These are phyloP conservation scores for Solanum appendiculatum DNA, from an alignment of 257 asterid species.

Conservation along the genomic window DNA sequence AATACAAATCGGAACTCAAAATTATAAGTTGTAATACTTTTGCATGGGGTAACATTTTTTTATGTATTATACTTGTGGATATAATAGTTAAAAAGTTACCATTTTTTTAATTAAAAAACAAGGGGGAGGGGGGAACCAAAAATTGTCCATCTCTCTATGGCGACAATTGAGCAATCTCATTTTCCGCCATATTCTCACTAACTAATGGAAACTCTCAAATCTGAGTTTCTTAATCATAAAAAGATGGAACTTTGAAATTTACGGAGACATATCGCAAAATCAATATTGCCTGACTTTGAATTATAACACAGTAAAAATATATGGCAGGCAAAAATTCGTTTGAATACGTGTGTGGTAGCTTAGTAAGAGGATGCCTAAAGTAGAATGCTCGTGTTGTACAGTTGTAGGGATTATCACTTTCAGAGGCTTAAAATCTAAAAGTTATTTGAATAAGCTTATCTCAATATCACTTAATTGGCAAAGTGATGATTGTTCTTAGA, in stretches of 20 bases:
- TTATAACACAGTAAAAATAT: too few relatives aligned
- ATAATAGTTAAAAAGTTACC: too few relatives aligned
- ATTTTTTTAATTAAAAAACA: too few relatives aligned
- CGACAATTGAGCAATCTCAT: neutral
- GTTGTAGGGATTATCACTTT: neutral
- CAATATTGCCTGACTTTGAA: neutral
- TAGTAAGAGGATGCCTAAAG: neutral
- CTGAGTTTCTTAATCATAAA: neutral
- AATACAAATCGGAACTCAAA: neutral
- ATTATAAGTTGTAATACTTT: neutral
- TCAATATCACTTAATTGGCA: neutral
- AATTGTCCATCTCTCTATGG: neutral
- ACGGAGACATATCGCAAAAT: neutral
- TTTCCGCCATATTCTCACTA: neutral
- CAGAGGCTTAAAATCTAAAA: neutral
- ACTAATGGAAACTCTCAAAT: neutral
- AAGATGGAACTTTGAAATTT: neutral
- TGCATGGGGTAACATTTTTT: neutral
- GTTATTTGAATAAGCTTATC: neutral
- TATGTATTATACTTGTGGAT: too few relatives aligned
- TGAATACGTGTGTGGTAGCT: neutral
- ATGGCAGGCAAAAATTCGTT: neutral
- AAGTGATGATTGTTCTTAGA: neutral
- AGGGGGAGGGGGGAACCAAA: neutral
- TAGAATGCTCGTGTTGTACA: neutral